These are phyloP conservation scores for Magnaporthiopsis rhizophila DNA, from an alignment of 2,329 filamentous ascomycete species.

Conservation along the genomic window DNA sequence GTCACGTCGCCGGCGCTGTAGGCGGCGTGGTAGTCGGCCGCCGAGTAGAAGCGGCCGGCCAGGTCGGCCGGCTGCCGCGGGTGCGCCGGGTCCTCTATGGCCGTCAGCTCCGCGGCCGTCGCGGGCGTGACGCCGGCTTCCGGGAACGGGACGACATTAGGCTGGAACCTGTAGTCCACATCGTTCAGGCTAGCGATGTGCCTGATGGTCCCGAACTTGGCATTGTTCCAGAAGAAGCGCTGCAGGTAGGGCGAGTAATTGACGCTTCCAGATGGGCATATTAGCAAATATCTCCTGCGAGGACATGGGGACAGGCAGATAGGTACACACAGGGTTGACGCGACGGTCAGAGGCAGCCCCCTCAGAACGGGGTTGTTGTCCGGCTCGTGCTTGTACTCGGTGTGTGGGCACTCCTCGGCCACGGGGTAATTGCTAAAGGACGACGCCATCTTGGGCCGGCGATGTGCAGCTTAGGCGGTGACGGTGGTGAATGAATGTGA, in stretches of 20 bases:
- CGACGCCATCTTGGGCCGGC: background rate
- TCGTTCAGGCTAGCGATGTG: constrained; percentile 36
- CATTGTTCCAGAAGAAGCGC: constrained; percentile 61
- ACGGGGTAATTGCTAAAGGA: constrained; percentile 36
- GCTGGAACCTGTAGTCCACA: constrained; percentile 42
- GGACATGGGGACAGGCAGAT: background rate
- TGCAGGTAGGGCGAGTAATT: constrained; percentile 53
- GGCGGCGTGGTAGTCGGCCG: constrained; percentile 67
- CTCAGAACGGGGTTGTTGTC: constrained; percentile 63
- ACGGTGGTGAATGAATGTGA: no score
- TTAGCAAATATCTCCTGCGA: background rate
- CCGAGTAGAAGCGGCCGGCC: constrained; percentile 54
- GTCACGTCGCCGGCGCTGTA: constrained; percentile 65
- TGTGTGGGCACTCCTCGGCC: constrained; percentile 27
- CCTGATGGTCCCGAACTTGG: constrained; percentile 42
- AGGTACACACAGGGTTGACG: constrained; percentile 23
- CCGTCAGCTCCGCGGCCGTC: constrained; percentile 29
- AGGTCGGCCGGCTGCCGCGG: constrained; percentile 23
- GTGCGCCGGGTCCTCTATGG: constrained; percentile 22
- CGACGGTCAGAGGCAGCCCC: constrained; percentile 54
- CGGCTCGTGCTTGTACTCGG: constrained; percentile 23
- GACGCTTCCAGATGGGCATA: constrained; percentile 34
- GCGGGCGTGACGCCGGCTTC: constrained; percentile 20
- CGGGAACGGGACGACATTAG: constrained; percentile 46
- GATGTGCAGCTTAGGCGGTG: no score